phyloP scores from a whole-genome alignment of 2,329 filamentous ascomycete species.

The Aspergillus alliaceus region DNA sequence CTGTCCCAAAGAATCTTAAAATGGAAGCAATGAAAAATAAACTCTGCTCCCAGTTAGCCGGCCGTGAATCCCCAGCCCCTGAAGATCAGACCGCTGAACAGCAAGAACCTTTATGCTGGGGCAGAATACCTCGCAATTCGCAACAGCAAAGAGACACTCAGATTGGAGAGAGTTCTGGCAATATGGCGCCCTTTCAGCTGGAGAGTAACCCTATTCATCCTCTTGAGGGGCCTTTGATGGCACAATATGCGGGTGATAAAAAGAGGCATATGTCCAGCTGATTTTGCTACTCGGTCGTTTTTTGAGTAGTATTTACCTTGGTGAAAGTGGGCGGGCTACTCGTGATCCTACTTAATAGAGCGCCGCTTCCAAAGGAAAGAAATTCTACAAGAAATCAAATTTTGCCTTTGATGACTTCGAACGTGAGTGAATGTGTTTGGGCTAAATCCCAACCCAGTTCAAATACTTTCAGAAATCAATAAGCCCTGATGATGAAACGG shows the following conservation, averaged over 20 bases:
- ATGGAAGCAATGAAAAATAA: not conserved
- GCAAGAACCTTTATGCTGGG: not conserved
- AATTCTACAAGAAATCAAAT: not conserved
- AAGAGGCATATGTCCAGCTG: not conserved
- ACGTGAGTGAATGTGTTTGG: not conserved
- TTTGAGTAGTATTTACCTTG: not conserved
- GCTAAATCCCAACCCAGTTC: no score
- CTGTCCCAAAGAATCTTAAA: not conserved
- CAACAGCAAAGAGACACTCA: not conserved
- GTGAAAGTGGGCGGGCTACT: not conserved
- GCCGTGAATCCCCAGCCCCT: not conserved
- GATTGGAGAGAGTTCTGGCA: not conserved
- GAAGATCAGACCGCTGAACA: not conserved
- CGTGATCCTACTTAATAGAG: not conserved
- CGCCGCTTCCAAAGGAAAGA: not conserved
- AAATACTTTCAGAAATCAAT: no score
- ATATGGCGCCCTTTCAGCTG: not conserved
- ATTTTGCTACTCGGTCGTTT: not conserved
- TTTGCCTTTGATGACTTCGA: not conserved
- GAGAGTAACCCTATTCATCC: conserved; percentile 2
- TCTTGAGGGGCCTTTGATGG: not conserved
- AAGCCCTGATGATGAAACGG: no score
- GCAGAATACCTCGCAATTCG: not conserved
- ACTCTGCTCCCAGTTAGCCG: not conserved
- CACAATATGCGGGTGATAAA: not conserved